phyloP scores from a whole-genome alignment of 164 flowering plant genomes.

The Vitis riparia region DNA sequence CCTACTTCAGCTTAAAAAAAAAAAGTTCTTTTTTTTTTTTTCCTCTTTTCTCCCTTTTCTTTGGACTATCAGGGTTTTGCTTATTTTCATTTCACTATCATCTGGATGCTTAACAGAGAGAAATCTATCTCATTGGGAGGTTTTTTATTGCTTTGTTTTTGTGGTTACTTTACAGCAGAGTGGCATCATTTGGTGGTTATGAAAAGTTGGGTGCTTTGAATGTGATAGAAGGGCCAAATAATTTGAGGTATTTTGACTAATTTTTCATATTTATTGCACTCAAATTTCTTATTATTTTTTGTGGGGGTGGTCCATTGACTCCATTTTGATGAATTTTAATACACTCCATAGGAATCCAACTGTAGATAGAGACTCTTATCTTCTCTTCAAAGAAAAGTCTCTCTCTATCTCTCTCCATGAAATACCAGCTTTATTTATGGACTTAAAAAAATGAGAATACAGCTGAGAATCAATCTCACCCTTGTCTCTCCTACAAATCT shows the following conservation, averaged over 20 bases:
- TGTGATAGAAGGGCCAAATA: conserved; percentile 20
- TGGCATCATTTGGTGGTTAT: conserved; percentile 7
- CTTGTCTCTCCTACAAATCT: conserved; percentile 1
- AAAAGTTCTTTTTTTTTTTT: not conserved
- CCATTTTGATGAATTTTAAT: conserved; percentile 13
- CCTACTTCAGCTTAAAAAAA: not conserved
- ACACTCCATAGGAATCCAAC: conserved; percentile 24
- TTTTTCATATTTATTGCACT: not conserved
- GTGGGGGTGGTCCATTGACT: conserved; percentile 16
- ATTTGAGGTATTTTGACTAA: conserved; percentile 24
- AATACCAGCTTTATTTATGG: conserved; percentile 12
- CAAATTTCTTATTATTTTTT: conserved; percentile 1
- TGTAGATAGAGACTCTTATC: conserved; percentile 38
- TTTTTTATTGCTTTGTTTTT: not conserved
- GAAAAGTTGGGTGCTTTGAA: conserved; percentile 18
- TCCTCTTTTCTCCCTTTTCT: not conserved
- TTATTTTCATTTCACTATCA: not conserved
- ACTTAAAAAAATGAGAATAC: conserved; percentile 13
- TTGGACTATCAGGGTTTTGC: not conserved
- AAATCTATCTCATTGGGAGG: not conserved
- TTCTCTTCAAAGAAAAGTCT: conserved; percentile 79
- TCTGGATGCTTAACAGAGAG: no score
- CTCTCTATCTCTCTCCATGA: conserved; percentile 6
- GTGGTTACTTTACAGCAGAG: not conserved
- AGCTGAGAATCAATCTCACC: conserved; percentile 13